These are phyloP conservation scores for Ceriops tagal DNA, from an alignment of 345 rosid genomes.

Conservation along the genomic window DNA sequence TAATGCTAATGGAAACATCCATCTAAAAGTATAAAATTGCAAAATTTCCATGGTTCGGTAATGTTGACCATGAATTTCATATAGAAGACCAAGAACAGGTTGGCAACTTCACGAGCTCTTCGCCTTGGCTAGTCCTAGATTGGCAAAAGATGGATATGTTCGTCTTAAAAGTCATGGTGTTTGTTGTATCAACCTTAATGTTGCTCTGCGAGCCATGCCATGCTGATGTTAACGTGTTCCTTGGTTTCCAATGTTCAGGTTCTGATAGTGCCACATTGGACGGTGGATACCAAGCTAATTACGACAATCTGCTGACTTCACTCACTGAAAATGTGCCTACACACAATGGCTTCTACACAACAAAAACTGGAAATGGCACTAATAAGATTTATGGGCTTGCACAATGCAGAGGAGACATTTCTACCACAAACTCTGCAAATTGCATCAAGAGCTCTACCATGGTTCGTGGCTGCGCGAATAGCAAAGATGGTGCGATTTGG, in stretches of 20 bases:
- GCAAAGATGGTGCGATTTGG: slow-evolving; percentile 31
- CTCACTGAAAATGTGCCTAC: slow-evolving; percentile 26
- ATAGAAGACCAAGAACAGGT: too few relatives aligned
- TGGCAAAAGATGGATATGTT: slow-evolving; percentile 9
- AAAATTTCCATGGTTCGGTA: neutral
- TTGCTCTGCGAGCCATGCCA: slow-evolving; percentile 4
- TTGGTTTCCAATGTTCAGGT: slow-evolving; percentile 25
- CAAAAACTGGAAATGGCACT: slow-evolving; percentile 20
- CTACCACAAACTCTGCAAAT: slow-evolving; percentile 24
- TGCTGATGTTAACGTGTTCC: slow-evolving; percentile 30
- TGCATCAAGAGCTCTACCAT: slow-evolving; percentile 29
- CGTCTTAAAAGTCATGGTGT: slow-evolving; percentile 2
- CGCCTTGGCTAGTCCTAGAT: neutral
- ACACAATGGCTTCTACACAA: slow-evolving; percentile 27
- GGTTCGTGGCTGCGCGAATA: slow-evolving; percentile 17
- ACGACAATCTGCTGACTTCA: slow-evolving; percentile 21
- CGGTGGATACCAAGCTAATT: slow-evolving; percentile 24
- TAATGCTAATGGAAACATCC: neutral
- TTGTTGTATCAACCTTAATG: slow-evolving; percentile 13
- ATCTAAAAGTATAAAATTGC: neutral
- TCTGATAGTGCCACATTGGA: slow-evolving; percentile 23
- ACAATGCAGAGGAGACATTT: slow-evolving; percentile 41
- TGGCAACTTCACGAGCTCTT: neutral
- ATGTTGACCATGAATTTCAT: neutral
- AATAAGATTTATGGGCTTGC: slow-evolving; percentile 33